phyloP scores from a whole-genome alignment of 257 asterid genomes.

The Solanum ahanhuiri region DNA sequence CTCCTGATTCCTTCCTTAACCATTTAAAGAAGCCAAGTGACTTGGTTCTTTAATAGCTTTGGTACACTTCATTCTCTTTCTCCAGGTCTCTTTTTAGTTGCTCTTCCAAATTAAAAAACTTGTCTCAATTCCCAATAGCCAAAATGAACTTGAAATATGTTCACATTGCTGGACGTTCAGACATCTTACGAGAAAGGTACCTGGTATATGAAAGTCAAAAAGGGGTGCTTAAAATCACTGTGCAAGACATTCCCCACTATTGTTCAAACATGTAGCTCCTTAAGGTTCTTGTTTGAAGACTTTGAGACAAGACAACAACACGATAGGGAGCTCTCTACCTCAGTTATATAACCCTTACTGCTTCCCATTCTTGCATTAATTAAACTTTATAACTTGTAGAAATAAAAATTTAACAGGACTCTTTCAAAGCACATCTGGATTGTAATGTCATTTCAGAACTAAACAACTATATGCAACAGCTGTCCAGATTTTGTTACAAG shows the following conservation, averaged over 20 bases:
- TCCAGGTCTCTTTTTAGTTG: neutral
- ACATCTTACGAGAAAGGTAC: neutral
- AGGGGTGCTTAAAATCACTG: neutral
- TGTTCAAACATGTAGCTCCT: neutral
- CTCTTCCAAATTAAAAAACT: neutral
- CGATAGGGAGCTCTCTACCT: neutral
- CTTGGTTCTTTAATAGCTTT: neutral
- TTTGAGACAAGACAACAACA: neutral
- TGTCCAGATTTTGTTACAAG: neutral
- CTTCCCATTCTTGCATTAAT: neutral
- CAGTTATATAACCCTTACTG: neutral
- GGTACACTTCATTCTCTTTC: neutral
- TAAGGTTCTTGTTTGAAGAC: neutral
- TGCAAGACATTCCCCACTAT: neutral
- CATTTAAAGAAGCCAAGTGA: neutral
- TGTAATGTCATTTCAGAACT: neutral
- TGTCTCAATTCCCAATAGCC: neutral
- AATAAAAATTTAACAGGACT: neutral
- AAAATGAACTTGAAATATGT: neutral
- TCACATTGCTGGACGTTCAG: neutral
- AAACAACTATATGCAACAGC: neutral
- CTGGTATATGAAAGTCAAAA: neutral
- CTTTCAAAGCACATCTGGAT: neutral
- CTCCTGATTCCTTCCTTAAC: neutral
- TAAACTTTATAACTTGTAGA: neutral